Base-by-base conservation (phyloP, 495 filamentous ascomycete species). In the Sabuloglossum arenarium region DNA sequence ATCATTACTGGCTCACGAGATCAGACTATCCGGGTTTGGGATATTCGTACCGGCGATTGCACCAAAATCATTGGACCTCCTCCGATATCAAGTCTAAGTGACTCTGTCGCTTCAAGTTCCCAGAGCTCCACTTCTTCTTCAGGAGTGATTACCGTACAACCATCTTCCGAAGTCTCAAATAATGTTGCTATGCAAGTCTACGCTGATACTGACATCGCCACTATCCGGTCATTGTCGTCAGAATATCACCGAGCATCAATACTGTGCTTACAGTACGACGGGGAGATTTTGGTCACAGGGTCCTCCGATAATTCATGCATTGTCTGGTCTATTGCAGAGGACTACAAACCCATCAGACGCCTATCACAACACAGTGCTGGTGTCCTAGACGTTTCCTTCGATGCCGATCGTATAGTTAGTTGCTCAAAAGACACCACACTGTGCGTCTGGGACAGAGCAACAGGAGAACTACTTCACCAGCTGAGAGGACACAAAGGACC, bases 1-100 rank as follows among this genome's bases (percentile, higher is more conserved):
- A 91, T 97, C 60, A 88, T 98, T 56, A 97, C 93, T 14, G 91
- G 91, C 56, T 96, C 91, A 14, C 81, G 93, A 57, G 91, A 98
- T 66, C 84, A 82, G 62, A 96, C 91, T 0, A 89, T 98, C 62
- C 82, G 91, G 53, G 79, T 98, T 24, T 98, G 91, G 91, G 86
- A 95, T 68, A 83, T 94, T 69, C 76, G 82, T 59, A 90, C 83
- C 10, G 86, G 81, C 63, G 73, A 84, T 55, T 96, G 90, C 65
- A 72, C 76, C 31, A 81, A 87, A 58, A 76, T 95, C 52, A 88
- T 96, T 61, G 86, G 78, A 11, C 29, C 77, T 1, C 70, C 70
- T 1, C 53, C 58, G 14, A 24, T 34, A 16, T 32, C 45, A 19
- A 24, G 25, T 6, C 37, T 23, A 12, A 23, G 61, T 60, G 30